Percentiles rank a stretch among this genome's conserved stretches.
phyloP scores from a whole-genome alignment of 2,329 filamentous ascomycete genomes.

The Colletotrichum sp. region DNA sequence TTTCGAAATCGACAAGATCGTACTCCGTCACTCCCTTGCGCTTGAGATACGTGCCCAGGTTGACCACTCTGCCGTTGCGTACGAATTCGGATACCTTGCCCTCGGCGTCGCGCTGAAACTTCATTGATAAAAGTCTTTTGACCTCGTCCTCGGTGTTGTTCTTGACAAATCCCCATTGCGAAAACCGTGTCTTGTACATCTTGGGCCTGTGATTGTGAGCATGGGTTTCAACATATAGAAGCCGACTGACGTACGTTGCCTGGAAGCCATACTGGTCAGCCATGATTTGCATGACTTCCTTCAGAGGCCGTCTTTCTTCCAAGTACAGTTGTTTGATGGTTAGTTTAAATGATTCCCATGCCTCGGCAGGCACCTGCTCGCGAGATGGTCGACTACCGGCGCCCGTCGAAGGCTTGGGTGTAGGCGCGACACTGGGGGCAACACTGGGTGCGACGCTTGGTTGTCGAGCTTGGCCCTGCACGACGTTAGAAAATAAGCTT shows the following conservation, averaged over 20 bases:
- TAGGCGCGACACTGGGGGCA: constrained; percentile 22
- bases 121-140: constrained; percentile 54
- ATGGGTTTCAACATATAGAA: not conserved
- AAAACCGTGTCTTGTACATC: constrained; percentile 62
- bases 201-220: constrained; percentile 44
- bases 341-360: constrained; percentile 53
- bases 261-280: constrained; percentile 52
- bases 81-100: constrained; percentile 59
- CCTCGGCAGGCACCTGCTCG: constrained; percentile 49
- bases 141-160: constrained; percentile 61
- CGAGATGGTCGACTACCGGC: constrained; percentile 40
- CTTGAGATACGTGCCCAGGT: constrained; percentile 57
- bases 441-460: not conserved
- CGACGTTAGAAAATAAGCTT: not conserved
- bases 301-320: constrained; percentile 55
- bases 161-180: constrained; percentile 60
- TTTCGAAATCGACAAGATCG: constrained; percentile 52
- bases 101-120: constrained; percentile 57
- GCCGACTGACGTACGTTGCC: constrained; percentile 46
- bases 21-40: constrained; percentile 59
- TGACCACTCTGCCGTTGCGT: constrained; percentile 56
- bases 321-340: constrained; percentile 52
- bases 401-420: constrained; percentile 33
- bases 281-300: constrained; percentile 58
- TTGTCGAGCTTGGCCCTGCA: constrained; percentile 12